A percentile compares a stretch with the other conserved stretches of the same genome.
phyloP scores from a whole-genome alignment of 2,329 filamentous ascomycete species.

The Nothopassalora personata region DNA sequence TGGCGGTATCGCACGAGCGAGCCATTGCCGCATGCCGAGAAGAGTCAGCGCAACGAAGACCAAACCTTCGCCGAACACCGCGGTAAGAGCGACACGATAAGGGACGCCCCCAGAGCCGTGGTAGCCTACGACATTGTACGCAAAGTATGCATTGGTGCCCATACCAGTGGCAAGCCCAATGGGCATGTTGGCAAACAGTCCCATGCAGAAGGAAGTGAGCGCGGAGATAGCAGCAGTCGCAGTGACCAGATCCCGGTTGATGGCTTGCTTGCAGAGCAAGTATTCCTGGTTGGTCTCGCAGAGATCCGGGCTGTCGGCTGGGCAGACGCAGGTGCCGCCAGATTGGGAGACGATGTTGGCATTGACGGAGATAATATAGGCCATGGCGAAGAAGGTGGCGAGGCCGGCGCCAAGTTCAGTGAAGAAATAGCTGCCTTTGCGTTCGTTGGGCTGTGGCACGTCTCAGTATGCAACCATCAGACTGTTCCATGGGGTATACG shows the following conservation, averaged over 20 bases:
- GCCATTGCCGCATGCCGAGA: slow-evolving; percentile 79
- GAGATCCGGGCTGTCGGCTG: slow-evolving; percentile 42
- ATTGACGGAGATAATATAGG: slow-evolving; percentile 70
- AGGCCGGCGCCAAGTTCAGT: slow-evolving; percentile 80
- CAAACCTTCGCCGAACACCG: slow-evolving; percentile 83
- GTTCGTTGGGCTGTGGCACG: slow-evolving; percentile 55
- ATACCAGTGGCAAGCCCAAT: slow-evolving; percentile 69
- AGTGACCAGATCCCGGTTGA: slow-evolving; percentile 76
- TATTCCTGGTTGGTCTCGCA: slow-evolving; percentile 57
- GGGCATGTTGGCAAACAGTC: slow-evolving; percentile 74
- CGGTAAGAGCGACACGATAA: slow-evolving; percentile 71
- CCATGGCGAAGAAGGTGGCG: slow-evolving; percentile 65
- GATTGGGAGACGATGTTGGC: slow-evolving; percentile 61
- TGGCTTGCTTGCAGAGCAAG: slow-evolving; percentile 53
- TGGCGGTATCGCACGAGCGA: slow-evolving; percentile 73
- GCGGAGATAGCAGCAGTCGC: slow-evolving; percentile 79
- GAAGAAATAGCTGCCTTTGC: slow-evolving; percentile 70
- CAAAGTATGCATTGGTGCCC: slow-evolving; percentile 83
- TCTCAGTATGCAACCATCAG: slow-evolving; percentile 11
- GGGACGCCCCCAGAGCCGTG: slow-evolving; percentile 69
- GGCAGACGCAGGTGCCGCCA: slow-evolving; percentile 71
- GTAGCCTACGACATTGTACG: slow-evolving; percentile 72
- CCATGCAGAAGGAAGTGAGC: slow-evolving; percentile 76
- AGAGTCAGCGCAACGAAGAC: slow-evolving; percentile 77
- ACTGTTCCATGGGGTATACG: neutral